phyloP scores from a whole-genome alignment of 768 basidiomycete species.

The Myochromella boudieri region DNA sequence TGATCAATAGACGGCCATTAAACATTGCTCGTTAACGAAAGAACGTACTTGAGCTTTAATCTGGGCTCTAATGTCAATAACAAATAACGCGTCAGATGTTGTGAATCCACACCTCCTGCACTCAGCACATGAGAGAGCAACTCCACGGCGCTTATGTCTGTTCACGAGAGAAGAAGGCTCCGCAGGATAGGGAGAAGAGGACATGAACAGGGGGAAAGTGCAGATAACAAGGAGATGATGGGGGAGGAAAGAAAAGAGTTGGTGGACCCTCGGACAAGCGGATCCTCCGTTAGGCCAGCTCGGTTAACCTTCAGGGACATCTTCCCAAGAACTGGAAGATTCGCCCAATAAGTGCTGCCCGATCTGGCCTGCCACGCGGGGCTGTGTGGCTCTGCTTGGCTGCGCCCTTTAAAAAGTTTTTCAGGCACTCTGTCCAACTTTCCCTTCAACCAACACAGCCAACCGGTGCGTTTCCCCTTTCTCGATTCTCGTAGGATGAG shows the following conservation, averaged over 20 bases:
- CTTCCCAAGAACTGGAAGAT: no score
- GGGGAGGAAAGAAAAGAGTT: conserved; percentile 17
- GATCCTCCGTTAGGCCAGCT: conserved; percentile 24
- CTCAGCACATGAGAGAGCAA: conserved; percentile 65
- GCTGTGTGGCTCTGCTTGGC: conserved; percentile 27
- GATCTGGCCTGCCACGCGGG: conserved; percentile 11
- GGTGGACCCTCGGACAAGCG: conserved; percentile 24
- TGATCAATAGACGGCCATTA: conserved; percentile 8
- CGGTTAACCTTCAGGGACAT: conserved; percentile 5
- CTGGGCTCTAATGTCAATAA: conserved; percentile 30
- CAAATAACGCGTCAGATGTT: conserved; percentile 15
- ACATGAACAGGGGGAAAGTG: conserved; percentile 21
- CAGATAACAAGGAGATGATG: conserved; percentile 16
- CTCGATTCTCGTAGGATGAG: conserved; percentile 36
- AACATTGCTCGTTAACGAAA: conserved; percentile 8
- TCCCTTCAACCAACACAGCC: conserved; percentile 14
- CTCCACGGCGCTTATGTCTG: conserved; percentile 51
- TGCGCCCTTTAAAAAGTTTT: conserved; percentile 16
- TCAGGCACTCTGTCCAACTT: conserved; percentile 11
- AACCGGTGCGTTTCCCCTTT: conserved; percentile 22
- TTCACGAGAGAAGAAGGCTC: conserved; percentile 33
- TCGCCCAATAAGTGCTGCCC: conserved; percentile 9
- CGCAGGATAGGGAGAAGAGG: conserved; percentile 22
- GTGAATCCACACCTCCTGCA: conserved; percentile 53
- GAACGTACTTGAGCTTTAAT: conserved; percentile 63